These are phyloP conservation scores for Litsea cubeba DNA, from an alignment of 164 flowering plant genomes.

Conservation along the genomic window DNA sequence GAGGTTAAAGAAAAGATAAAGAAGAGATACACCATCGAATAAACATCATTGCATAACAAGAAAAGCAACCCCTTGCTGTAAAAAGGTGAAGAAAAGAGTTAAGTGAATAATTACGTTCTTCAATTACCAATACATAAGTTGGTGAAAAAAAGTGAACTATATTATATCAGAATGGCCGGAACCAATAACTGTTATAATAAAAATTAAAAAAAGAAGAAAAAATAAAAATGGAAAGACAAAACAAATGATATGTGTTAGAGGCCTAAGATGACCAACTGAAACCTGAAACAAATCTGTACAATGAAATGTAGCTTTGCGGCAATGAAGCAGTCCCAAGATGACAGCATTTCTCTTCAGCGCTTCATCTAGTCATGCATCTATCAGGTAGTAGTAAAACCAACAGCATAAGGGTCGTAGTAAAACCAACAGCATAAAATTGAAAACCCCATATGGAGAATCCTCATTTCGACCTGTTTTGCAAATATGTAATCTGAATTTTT, in stretches of 20 bases:
- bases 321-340: neutral
- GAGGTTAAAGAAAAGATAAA: conserved; percentile 5
- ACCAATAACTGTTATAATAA: neutral
- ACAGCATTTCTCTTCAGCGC: neutral
- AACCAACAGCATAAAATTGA: neutral
- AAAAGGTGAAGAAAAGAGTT: conserved; percentile 7
- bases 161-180: neutral
- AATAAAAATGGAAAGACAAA: no score
- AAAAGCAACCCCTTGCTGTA: conserved; percentile 12
- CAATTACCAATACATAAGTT: neutral
- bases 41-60: conserved; percentile 13
- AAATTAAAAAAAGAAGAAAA: no score
- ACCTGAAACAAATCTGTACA: neutral
- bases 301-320: neutral
- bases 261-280: neutral
- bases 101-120: conserved; percentile 8
- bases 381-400: neutral
- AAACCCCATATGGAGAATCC: conserved; percentile 1
- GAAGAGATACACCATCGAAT: conserved; percentile 8
- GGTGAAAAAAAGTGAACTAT: neutral
- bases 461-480: conserved; percentile 2
- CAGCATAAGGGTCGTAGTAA: no score
- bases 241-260: neutral
- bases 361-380: neutral
- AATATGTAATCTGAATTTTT: neutral